phyloP scores from a whole-genome alignment of 805 yeast genomes.

The Priceomyces fermenticarens region DNA sequence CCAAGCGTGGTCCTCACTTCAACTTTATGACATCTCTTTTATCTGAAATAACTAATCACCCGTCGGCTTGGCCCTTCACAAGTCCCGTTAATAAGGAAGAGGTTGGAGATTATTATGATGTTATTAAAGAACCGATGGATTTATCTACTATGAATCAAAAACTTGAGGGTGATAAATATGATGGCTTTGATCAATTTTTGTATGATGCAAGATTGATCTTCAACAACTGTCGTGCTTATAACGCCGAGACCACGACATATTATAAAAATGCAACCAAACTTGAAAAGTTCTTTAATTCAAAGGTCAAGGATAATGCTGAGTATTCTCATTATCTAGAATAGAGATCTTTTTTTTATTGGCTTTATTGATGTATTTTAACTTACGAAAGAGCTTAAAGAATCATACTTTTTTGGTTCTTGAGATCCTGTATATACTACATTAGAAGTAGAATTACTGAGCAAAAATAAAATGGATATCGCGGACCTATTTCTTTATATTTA shows the following conservation, averaged over 20 bases:
- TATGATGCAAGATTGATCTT: slow-evolving; percentile 85
- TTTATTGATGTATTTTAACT: neutral
- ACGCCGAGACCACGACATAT: slow-evolving; percentile 92
- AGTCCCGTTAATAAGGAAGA: slow-evolving; percentile 91
- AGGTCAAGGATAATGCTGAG: slow-evolving; percentile 88
- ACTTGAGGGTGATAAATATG: slow-evolving; percentile 87
- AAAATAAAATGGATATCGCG: no score
- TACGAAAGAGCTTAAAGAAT: neutral
- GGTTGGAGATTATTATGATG: slow-evolving; percentile 94
- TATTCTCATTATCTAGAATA: slow-evolving; percentile 74
- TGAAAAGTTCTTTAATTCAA: slow-evolving; percentile 81
- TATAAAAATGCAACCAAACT: slow-evolving; percentile 91
- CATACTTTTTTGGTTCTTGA: neutral
- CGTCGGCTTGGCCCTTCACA: slow-evolving; percentile 97
- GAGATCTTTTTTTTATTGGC: neutral
- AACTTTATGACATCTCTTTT: slow-evolving; percentile 87
- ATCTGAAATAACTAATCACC: slow-evolving; percentile 87
- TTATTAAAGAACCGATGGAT: slow-evolving; percentile 98
- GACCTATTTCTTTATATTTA: no score
- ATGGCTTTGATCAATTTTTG: slow-evolving; percentile 84
- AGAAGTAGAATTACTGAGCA: no score
- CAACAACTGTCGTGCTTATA: slow-evolving; percentile 89
- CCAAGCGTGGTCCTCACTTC: slow-evolving; percentile 91
- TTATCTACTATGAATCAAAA: slow-evolving; percentile 92
- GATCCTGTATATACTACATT: no score